Conservation (phyloP, 371 early-diverging fungal species). For the Lichtheimia ornata region DNA sequence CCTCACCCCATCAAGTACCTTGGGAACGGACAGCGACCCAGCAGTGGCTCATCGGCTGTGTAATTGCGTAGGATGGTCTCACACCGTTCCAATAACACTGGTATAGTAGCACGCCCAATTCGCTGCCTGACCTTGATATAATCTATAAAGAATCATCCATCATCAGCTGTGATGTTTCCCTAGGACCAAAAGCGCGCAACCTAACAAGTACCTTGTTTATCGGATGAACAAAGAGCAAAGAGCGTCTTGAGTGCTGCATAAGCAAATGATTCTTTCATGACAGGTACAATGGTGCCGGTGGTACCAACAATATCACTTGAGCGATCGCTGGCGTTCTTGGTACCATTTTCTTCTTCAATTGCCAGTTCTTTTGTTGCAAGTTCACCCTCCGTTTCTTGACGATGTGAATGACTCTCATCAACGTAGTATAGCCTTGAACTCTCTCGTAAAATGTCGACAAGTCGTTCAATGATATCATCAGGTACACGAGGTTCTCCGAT, state of each 20-base stretch:
- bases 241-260: constrained; percentile 66
- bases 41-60: constrained; percentile 70
- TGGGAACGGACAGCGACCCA: constrained; percentile 82
- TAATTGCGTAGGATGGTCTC: constrained; percentile 68
- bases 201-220: constrained; percentile 43
- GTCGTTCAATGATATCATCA: constrained; percentile 52
- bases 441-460: constrained; percentile 60
- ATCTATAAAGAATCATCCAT: constrained; percentile 16
- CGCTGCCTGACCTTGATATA: constrained; percentile 47
- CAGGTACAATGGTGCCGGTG: constrained; percentile 64
- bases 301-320: constrained; percentile 46
- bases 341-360: constrained; percentile 10
- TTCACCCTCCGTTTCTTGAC: constrained; percentile 14
- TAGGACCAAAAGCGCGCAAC: constrained; percentile 2
- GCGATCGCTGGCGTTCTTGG: constrained; percentile 17
- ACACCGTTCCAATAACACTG: constrained; percentile 73
- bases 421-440: constrained; percentile 57
- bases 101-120: constrained; percentile 69
- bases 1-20: constrained; percentile 62
- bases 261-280: constrained; percentile 73
- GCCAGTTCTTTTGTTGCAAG: constrained; percentile 15
- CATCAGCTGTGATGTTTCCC: too few relatives aligned
- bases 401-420: constrained; percentile 29
- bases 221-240: constrained; percentile 66
- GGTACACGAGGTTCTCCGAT: constrained; percentile 72